Evolutionary conservation across 2,329 filamentous ascomycete genomes (phyloP).

Genomic region (Chaetomium sp.): DNA sequence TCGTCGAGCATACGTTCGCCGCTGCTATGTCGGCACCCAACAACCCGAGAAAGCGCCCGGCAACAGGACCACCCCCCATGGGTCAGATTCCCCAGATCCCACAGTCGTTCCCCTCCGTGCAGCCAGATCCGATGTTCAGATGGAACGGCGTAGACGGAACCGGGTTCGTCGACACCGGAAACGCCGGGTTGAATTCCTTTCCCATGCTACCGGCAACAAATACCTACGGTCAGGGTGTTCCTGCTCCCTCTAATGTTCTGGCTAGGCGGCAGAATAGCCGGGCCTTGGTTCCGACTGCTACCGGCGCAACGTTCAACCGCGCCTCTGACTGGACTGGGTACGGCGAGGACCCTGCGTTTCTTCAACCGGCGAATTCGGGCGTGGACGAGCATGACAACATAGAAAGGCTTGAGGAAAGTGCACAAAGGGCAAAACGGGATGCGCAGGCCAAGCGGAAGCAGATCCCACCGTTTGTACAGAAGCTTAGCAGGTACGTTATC

Average conservation of each 20-base stretch:
- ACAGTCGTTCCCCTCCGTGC: slow-evolving; percentile 40
- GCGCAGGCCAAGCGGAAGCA: slow-evolving; percentile 86
- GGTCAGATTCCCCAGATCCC: slow-evolving; percentile 47
- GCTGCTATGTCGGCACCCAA: slow-evolving; percentile 41
- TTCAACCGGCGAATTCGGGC: slow-evolving; percentile 32
- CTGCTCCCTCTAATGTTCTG: slow-evolving; percentile 40
- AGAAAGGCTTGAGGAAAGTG: slow-evolving; percentile 72
- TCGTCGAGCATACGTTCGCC: slow-evolving; percentile 17
- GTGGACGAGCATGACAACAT: slow-evolving; percentile 61
- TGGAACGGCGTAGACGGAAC: slow-evolving; percentile 38
- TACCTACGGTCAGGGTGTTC: slow-evolving; percentile 24
- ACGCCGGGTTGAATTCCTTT: slow-evolving; percentile 32
- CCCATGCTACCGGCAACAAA: slow-evolving; percentile 29
- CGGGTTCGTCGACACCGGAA: slow-evolving; percentile 32
- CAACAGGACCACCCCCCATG: slow-evolving; percentile 63
- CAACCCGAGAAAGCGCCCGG: slow-evolving; percentile 62
- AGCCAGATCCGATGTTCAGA: slow-evolving; percentile 41
- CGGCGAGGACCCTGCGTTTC: slow-evolving; percentile 35
- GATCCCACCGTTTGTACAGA: slow-evolving; percentile 96
- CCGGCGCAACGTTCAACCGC: slow-evolving; percentile 27
- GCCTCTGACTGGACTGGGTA: slow-evolving; percentile 34
- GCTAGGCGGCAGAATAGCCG: slow-evolving; percentile 47
- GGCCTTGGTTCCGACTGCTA: slow-evolving; percentile 40
- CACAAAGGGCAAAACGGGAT: slow-evolving; percentile 76
- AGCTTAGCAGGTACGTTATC: slow-evolving; percentile 72